Evolutionary conservation across 1,284 basidiomycete genomes (phyloP).

Genomic region (Rhodotorula sp.): DNA sequence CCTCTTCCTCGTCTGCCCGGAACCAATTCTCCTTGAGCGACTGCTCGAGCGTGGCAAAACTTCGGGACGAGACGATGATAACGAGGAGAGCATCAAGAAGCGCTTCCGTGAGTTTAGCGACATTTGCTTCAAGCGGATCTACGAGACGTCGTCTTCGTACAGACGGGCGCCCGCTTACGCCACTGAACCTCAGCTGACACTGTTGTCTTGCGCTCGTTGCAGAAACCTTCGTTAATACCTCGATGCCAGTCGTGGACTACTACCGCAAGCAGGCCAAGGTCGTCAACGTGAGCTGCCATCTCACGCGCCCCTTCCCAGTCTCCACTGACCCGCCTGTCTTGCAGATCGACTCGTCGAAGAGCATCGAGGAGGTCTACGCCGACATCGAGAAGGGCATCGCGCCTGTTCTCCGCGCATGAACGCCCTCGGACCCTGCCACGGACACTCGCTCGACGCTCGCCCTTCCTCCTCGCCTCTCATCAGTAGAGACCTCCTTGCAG

Average conservation of each 20-base stretch:
- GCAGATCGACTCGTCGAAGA: constrained; percentile 74
- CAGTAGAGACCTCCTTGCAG: no score
- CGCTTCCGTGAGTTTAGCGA: constrained; percentile 71
- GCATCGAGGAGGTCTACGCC: constrained; percentile 70
- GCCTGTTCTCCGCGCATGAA: constrained; percentile 12
- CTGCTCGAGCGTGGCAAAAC: constrained; percentile 89
- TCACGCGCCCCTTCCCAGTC: neutral
- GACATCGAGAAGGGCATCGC: constrained; percentile 34
- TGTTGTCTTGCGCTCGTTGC: neutral
- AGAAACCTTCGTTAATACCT: constrained; percentile 87
- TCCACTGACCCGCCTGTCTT: neutral
- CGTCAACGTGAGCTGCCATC: constrained; percentile 62
- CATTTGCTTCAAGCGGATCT: neutral
- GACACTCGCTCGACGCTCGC: no score
- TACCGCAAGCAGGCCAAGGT: constrained; percentile 73
- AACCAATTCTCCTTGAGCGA: constrained; percentile 82
- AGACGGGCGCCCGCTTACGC: neutral
- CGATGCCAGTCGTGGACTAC: constrained; percentile 94
- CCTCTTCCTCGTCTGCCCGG: constrained; percentile 84
- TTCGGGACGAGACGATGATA: constrained; percentile 93
- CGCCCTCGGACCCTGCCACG: no score
- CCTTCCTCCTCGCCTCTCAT: no score
- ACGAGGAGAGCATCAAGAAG: constrained; percentile 91
- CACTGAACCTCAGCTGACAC: neutral
- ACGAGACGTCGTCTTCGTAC: neutral